Conservation (phyloP, 2,329 filamentous ascomycete species). For the Trichophyton mentagrophytes region DNA sequence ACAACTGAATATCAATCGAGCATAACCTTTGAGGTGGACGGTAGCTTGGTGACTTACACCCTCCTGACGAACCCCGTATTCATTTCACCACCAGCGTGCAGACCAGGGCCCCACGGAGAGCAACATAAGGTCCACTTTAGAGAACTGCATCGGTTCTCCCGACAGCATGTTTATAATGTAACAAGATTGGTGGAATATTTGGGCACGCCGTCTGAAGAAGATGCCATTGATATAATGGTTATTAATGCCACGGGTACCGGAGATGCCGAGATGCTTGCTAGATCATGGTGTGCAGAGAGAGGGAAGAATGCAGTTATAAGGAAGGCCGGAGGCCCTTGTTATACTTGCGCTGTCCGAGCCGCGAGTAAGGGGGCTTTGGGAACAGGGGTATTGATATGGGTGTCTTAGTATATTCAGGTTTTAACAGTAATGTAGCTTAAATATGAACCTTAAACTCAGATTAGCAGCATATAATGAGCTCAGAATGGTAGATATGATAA, state of each 20-base stretch:
- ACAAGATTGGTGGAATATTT: not conserved
- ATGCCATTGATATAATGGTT: conserved; percentile 4
- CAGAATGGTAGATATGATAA: not conserved
- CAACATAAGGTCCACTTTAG: not conserved
- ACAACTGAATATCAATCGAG: not conserved
- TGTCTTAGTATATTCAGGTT: not conserved
- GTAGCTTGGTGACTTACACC: not conserved
- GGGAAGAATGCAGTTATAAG: conserved; percentile 5
- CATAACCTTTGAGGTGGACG: not conserved
- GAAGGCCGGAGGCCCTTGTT: conserved; percentile 3
- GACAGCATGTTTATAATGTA: not conserved
- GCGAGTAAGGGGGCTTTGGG: not conserved
- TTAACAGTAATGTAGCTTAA: not conserved
- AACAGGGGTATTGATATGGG: not conserved
- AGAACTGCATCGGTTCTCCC: not conserved
- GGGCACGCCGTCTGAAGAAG: not conserved
- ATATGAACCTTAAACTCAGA: not conserved
- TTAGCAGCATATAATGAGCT: not conserved
- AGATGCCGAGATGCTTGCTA: conserved; percentile 3
- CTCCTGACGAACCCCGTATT: not conserved
- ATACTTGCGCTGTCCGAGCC: conserved; percentile 3
- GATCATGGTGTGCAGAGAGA: conserved; percentile 6
- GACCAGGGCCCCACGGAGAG: not conserved
- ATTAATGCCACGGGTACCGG: conserved; percentile 6
- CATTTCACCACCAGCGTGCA: not conserved